A percentile compares a stretch with the other conserved stretches of the same genome.
Conservation (phyloP, 352 stramenopile genomes). For the Discostella stelligera region DNA sequence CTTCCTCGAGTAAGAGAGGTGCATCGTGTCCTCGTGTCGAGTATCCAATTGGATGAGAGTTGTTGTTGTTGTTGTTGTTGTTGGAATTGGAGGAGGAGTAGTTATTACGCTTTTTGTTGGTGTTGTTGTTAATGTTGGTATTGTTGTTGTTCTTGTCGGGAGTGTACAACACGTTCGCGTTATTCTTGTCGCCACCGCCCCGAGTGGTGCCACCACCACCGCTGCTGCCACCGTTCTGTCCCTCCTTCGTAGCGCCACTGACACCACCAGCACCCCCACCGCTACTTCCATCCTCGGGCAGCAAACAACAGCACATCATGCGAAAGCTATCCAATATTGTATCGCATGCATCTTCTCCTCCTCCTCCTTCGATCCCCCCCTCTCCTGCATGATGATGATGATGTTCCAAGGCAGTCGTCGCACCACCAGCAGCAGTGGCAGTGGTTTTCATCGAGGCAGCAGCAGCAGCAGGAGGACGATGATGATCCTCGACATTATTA, state of each 20-base stretch:
- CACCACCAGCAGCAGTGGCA: background rate
- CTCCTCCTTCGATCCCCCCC: constrained; percentile 15
- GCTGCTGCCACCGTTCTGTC: background rate
- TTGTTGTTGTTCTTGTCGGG: constrained; percentile 6
- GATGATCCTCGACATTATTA: constrained; percentile 9
- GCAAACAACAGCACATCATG: constrained; percentile 80
- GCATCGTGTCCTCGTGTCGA: constrained; percentile 44
- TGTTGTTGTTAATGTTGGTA: constrained; percentile 20
- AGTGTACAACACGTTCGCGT: background rate
- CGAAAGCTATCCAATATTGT: constrained; percentile 70
- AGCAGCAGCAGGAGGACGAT: background rate
- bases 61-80: constrained; percentile 21
- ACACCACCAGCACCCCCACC: background rate
- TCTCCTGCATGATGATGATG: too few relatives aligned
- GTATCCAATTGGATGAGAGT: constrained; percentile 17
- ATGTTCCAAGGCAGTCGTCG: constrained; percentile 8
- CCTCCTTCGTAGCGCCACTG: background rate
- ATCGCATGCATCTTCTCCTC: constrained; percentile 58
- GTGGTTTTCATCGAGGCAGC: too few relatives aligned
- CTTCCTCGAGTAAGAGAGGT: constrained; percentile 29
- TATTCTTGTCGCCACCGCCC: background rate
- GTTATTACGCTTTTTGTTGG: background rate
- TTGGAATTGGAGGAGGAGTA: constrained; percentile 8
- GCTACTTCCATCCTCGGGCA: constrained; percentile 30
- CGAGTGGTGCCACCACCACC: background rate